Conservation (phyloP, 441 rosid genomes). For the Populus tomentosa region DNA sequence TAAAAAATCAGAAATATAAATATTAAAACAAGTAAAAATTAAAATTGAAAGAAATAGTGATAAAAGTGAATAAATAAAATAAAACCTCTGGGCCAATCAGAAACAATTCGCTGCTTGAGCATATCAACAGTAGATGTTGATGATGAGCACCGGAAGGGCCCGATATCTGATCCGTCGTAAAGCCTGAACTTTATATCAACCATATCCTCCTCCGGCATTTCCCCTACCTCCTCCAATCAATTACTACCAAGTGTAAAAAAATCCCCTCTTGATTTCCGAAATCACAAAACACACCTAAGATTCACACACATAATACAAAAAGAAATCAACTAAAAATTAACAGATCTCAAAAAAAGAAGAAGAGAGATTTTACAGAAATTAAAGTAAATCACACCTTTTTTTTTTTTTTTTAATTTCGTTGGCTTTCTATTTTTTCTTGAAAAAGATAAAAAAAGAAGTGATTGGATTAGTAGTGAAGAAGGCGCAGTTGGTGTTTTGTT, state of each 20-base stretch:
- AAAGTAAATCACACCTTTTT: conserved; percentile 14
- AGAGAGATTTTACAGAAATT: neutral
- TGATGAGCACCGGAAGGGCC: conserved; percentile 79
- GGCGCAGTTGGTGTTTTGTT: neutral
- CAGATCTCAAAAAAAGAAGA: conserved; percentile 6
- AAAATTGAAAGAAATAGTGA: neutral
- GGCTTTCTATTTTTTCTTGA: neutral
- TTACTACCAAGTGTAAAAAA: conserved; percentile 13
- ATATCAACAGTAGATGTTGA: conserved; percentile 75
- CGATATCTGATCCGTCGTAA: conserved; percentile 91
- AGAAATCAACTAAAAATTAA: conserved; percentile 3
- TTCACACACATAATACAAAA: conserved; percentile 15
- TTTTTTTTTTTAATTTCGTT: neutral
- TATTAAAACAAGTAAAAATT: neutral
- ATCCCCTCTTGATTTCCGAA: neutral
- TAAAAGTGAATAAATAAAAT: neutral
- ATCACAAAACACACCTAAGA: conserved; percentile 12
- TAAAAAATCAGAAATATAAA: neutral
- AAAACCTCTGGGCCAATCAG: conserved; percentile 96
- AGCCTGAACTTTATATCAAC: conserved; percentile 84
- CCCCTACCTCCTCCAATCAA: conserved; percentile 25
- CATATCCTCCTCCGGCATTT: conserved; percentile 85
- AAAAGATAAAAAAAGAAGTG: neutral
- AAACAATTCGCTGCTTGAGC: conserved; percentile 83
- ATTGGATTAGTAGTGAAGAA: neutral